A percentile compares a stretch with the other conserved stretches of the same genome.
phyloP scores from a whole-genome alignment of 192 early-diverging fungal genomes.

The Backusella circina region DNA sequence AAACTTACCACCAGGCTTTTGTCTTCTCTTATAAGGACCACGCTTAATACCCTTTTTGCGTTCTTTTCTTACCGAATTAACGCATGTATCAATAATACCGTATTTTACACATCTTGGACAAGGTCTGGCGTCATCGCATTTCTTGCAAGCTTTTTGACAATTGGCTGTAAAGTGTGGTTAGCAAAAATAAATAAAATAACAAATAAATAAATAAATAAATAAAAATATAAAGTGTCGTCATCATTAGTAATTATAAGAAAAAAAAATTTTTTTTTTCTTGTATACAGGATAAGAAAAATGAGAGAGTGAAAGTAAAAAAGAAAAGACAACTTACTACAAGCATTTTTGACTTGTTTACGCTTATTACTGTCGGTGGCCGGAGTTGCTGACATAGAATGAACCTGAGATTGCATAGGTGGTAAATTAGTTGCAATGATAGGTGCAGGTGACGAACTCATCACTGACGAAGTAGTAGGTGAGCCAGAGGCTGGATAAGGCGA shows the following conservation, averaged over 20 bases:
- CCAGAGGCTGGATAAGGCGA: conserved; percentile 9
- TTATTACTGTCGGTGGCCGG: background rate
- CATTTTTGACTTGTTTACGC: conserved; percentile 31
- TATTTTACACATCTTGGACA: conserved; percentile 79
- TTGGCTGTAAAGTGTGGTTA: conserved; percentile 49
- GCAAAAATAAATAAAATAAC: background rate
- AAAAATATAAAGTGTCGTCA: conserved; percentile 10
- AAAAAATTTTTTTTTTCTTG: background rate
- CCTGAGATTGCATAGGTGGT: conserved; percentile 1
- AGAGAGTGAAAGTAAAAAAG: no score
- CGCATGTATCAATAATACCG: conserved; percentile 60
- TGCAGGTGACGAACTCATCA: background rate
- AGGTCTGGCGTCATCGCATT: conserved; percentile 82
- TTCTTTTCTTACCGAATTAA: conserved; percentile 76
- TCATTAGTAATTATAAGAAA: conserved; percentile 3
- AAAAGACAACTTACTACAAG: conserved; percentile 13
- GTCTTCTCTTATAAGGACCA: conserved; percentile 75
- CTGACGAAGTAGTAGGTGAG: conserved; percentile 3
- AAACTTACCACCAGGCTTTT: conserved; percentile 16
- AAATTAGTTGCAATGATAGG: background rate
- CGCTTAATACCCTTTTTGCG: conserved; percentile 81
- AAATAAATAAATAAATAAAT: no score
- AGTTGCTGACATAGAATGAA: background rate
- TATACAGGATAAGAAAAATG: background rate
- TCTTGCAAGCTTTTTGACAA: conserved; percentile 89